Base-by-base conservation (phyloP, 495 filamentous ascomycete species). In the Massariosphaeria phaeospora region DNA sequence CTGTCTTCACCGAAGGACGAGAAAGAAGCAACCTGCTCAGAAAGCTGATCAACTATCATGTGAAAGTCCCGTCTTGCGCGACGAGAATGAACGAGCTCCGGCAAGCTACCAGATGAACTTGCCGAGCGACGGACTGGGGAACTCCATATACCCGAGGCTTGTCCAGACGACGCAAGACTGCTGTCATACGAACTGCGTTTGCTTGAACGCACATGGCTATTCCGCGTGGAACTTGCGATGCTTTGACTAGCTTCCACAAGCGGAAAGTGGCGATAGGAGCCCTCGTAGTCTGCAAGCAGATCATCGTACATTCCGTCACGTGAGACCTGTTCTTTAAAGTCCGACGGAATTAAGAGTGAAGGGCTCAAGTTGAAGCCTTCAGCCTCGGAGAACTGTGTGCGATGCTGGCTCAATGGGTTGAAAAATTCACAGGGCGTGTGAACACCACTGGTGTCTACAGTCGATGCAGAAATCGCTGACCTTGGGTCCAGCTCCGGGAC, bases 151-250 rank as follows among this genome's bases (percentile, higher is more conserved):
- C 46, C 42, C 6, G 61, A 64, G 12, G 29, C 45, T 21, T 39
- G 45, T n/a, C 51, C 56, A 23, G 43, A 44, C 12, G 74, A 78
- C 49, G 76, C 61, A 38, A 78, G 73, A 30, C 80, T 67, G 61
- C 77, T 81, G 56, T 80, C 79, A 45, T 80, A 74, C 24, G 78
- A 81, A 60, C 75, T 78, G 56, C 73, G 76, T 47, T 79, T 81
- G 72, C 78, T 82, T 40, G 79, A 76, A 5, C 73, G 77, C 3
- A 78, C 76, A 48, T 73, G 74, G 66, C 76, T 79, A 62, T 74
- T 79, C 25, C 76, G 70, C 20, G 69, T 71, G 0, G 72, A 67
- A 11, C 71, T 64, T 26, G 72, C 68, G 30, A 69, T 65, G 27
- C 68, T 66, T 43, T 70, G 70, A 18, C 29, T 50, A 3, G 55